Evolutionary conservation across 257 asterid species (phyloP).

Genomic region (Apocynum venetum): DNA sequence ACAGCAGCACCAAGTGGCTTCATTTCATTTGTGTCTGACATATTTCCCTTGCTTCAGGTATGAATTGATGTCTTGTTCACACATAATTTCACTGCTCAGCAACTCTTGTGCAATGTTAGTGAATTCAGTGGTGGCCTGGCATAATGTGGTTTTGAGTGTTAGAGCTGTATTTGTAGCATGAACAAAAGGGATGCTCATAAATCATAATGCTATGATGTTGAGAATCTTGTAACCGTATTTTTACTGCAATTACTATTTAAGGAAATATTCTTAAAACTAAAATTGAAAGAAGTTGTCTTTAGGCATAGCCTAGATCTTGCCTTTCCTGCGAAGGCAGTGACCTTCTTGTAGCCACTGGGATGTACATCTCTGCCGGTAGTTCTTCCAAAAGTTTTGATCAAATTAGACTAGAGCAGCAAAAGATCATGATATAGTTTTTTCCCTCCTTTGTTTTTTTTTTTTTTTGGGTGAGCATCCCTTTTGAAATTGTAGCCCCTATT

Average conservation of each 20-base stretch:
- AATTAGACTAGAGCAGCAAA: background rate
- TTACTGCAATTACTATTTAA: background rate
- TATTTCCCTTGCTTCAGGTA: constrained; percentile 95
- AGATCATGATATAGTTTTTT: background rate
- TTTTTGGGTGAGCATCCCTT: background rate
- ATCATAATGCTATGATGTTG: background rate
- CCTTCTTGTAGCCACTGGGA: background rate
- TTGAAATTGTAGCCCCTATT: background rate
- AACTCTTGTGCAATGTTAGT: background rate
- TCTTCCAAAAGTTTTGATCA: background rate
- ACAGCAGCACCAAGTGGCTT: constrained; percentile 54
- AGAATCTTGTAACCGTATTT: too few species aligned
- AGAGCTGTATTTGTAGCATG: background rate
- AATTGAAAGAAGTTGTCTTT: background rate
- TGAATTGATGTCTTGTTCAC: constrained; percentile 5
- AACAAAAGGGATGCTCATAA: background rate
- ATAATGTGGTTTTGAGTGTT: background rate
- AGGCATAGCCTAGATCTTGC: background rate
- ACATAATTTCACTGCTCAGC: constrained; percentile 10
- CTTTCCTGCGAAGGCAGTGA: background rate
- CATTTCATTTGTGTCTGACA: constrained; percentile 68
- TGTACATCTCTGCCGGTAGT: background rate
- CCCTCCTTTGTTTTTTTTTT: background rate
- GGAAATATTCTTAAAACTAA: background rate
- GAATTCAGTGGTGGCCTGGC: background rate